Base-by-base conservation (phyloP, 352 stramenopile species). In the Heterotrichella gracilis region DNA sequence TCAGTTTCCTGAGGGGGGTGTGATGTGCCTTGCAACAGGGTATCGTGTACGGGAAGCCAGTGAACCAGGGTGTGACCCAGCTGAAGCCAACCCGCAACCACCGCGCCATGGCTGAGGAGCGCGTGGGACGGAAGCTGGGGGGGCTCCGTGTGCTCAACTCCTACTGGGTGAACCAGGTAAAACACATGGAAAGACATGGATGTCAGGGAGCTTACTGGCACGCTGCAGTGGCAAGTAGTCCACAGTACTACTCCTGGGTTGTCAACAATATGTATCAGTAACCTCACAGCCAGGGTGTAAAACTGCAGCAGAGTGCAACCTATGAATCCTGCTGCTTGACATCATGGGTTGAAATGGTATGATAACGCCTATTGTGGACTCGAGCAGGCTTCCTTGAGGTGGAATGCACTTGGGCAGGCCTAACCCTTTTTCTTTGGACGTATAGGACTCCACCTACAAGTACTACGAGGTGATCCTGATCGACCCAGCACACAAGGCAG, bases 81-180 rank as follows among this genome's bases (percentile, higher is more conserved):
- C 80, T 98, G 73, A 99, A 98, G 82, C 94, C 94, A 76, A 84
- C 89, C 75, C 88, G 91, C 75, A 98, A 97, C 83, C 80, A 98
- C 70, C 72, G 72, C 23, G 22, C 25, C 25, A 84, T 98, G 41
- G 92, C 92, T 53, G 93, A 99, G 77, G 90, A 98, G 81, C 92
- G 94, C 78, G 89, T 89, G 21, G 92, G 91, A 78, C 87, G 88
- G 78, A 90, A 92, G 79, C 96, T 89, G 78, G 78, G 78, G 73
- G 98, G 98, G 86, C 79, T 99, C 71, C 86, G 92, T 72, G 93
- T 99, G 71, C 83, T 99, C 23, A 98, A 98, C 87, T 97, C 89
- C 71, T 99, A 99, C 85, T 99, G 93, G 93, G 82, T 99, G 75
- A 99, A 99, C 84, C 89, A n/a, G n/a, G n/a, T n/a, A n/a, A n/a